Evolutionary conservation across 1,284 basidiomycete species (phyloP).

Genomic region (Rhodotorula sp.): DNA sequence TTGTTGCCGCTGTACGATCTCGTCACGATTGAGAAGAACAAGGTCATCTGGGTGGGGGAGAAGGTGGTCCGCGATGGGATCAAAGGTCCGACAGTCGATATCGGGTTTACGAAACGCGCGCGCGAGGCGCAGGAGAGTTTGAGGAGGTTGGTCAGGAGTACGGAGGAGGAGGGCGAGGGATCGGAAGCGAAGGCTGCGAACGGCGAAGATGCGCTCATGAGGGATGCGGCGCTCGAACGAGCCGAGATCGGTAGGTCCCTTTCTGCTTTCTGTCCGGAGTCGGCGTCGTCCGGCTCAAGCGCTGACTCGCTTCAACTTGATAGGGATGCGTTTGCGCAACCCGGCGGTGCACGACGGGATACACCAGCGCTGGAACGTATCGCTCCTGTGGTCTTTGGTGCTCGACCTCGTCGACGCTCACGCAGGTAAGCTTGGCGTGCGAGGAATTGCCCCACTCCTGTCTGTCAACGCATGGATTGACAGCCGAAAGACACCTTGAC

Average conservation of each 20-base stretch:
- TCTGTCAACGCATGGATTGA: background rate
- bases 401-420: constrained; percentile 24
- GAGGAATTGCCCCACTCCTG: background rate
- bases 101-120: constrained; percentile 12
- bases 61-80: constrained; percentile 75
- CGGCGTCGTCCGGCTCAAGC: background rate
- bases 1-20: constrained; percentile 64
- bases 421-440: background rate
- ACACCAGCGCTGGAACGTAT: constrained; percentile 36
- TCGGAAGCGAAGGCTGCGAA: background rate
- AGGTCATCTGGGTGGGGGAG: constrained; percentile 60
- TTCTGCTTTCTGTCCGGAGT: too few relatives aligned
- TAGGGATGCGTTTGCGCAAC: constrained; percentile 66
- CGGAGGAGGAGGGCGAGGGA: background rate
- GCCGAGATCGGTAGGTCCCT: constrained; percentile 22
- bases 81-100: constrained; percentile 52
- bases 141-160: constrained; percentile 5
- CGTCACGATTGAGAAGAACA: constrained; percentile 65
- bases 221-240: constrained; percentile 11
- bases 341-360: constrained; percentile 61
- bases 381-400: constrained; percentile 30
- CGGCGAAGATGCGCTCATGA: background rate
- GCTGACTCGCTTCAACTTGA: background rate
- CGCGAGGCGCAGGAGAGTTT: constrained; percentile 20
- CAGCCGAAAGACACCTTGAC: too few relatives aligned